Base-by-base conservation (phyloP, 2,329 filamentous ascomycete species). In the Hyphodiscus sp. region DNA sequence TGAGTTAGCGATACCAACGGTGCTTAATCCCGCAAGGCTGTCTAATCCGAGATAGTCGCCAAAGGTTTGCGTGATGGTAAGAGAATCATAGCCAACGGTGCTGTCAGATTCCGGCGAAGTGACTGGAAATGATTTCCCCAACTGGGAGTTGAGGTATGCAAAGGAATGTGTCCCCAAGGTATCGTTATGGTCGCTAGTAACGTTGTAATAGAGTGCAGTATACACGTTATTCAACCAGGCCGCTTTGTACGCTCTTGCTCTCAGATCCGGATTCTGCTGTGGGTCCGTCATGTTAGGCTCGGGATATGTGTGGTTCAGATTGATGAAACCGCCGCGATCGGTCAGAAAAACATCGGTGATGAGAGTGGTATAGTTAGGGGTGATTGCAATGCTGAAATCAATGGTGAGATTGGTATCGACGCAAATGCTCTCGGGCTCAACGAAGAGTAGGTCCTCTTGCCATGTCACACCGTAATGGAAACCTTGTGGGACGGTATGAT, bases 401-500 rank as follows among this genome's bases (percentile, higher is more conserved):
- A 77, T 49, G 0, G 73, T 74, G 2, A 73, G 55, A 53, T 75
- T 75, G 1, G 67, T 71, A 49, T 73, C 64, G 6, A 76, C 71
- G 53, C 75, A 77, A 5, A 63, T 60, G 0, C 73, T 71, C 20
- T 73, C 69, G 0, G 75, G 76, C 55, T 76, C 70, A 11, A 77
- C 56, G 57, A 75, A 78, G 0, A 78, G 68, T 5, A 78, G 46
- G 51, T 78, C 74, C 52, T 79, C 76, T 0, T 65, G 63, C 75
- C 75, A 78, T 1, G 61, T 65, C 7, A 66, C 71, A 0, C 74
- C 75, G 42, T 66, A 67, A 1, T 55, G 26, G 1, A 68, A 55
- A 0, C 60, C 61, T 0, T 57, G 43, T 1, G 75, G 75, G 0
- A 68, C 53, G 0, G 69, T 75, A 53, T 76, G 74, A 55, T 76